Percentiles rank a stretch among this genome's conserved stretches.
phyloP scores from a whole-genome alignment of 352 stramenopile species.

The Globisporangium abappressorium region DNA sequence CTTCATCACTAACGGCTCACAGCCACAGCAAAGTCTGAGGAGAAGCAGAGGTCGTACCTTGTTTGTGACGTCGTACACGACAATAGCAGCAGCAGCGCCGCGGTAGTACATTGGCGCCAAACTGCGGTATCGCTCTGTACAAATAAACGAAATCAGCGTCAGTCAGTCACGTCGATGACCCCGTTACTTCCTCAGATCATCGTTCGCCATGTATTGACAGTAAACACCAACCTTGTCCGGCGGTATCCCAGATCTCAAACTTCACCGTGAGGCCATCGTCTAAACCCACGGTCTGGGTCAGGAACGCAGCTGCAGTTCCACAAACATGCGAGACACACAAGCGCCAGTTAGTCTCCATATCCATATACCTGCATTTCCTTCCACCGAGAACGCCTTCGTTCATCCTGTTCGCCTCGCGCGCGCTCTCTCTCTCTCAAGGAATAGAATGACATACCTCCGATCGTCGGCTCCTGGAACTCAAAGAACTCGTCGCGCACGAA shows the following conservation, averaged over 20 bases:
- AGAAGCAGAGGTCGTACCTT: constrained; percentile 52
- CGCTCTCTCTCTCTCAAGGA: not conserved
- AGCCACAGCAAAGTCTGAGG: not conserved
- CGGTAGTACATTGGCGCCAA: constrained; percentile 98
- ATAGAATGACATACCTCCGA: constrained; percentile 66
- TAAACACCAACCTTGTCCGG: constrained; percentile 82
- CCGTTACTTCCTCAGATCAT: not conserved
- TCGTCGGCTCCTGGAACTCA: constrained; percentile 98
- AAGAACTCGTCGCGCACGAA: constrained; percentile 99
- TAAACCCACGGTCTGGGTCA: constrained; percentile 98
- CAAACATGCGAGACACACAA: not conserved
- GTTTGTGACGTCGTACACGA: constrained; percentile 98
- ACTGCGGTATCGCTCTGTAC: constrained; percentile 94
- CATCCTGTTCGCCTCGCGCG: not conserved
- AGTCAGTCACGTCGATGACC: constrained; percentile 7
- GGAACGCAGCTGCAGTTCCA: constrained; percentile 86
- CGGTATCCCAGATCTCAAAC: constrained; percentile 99
- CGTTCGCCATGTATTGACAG: not conserved
- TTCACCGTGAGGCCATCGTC: constrained; percentile 98
- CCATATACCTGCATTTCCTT: not conserved
- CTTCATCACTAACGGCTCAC: not conserved
- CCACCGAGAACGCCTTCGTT: not conserved
- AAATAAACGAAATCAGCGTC: not conserved
- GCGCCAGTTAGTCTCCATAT: constrained; percentile 2
- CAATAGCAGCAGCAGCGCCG: constrained; percentile 93